Evolutionary conservation across 2,329 filamentous ascomycete genomes (phyloP), one percentile per base, ranked within the genome.

Genomic region (Phyllosticta ampelicida): DNA sequence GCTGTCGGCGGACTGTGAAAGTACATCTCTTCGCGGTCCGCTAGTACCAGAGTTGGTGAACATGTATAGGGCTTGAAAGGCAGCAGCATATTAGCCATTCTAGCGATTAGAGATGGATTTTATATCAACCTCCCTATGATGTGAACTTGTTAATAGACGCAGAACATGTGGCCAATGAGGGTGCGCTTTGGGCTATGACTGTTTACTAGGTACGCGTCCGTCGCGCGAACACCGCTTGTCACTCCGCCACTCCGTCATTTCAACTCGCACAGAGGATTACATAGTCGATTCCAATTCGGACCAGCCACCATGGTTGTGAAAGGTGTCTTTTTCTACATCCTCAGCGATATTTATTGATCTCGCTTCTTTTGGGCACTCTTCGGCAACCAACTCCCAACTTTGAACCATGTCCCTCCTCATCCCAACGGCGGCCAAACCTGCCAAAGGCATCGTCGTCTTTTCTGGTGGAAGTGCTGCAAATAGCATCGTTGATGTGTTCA

Each of bases 381-480:
- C 36, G n/a, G 18, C 51, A n/a, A n/a, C n/a, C n/a, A n/a, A n/a
- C n/a, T 26, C 36, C n/a, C 36, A 6, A 16, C 36, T 13, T 16
- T 26, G n/a, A 29, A 18, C 16, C 56, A 59, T 59, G 56, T 26
- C 56, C 61, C 52, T 61, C 60, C 51, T 61, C 62, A 50, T 61
- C 51, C 23, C 58, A 51, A 48, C 53, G 53, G n/a, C 56, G 59
- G 57, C 61, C 19, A 62, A 62, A 55, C 62, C 61, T 59, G 57
- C 66, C 8, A 70, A 72, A 63, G 85, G 85, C 60, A 85, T 95
- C 60, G 89, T 91, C 20, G 86, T 96, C 54, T 94, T 96, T 72
- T 95, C 90, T 0, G 90, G 90, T 48, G 91, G 91, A 56, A 96
- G 89, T 64, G 92, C 91, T n/a, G 90, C 92, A 5, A 97, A 96